These are phyloP conservation scores for Canna indica DNA, from an alignment of 176 grass and related monocot genomes.

Conservation along the genomic window DNA sequence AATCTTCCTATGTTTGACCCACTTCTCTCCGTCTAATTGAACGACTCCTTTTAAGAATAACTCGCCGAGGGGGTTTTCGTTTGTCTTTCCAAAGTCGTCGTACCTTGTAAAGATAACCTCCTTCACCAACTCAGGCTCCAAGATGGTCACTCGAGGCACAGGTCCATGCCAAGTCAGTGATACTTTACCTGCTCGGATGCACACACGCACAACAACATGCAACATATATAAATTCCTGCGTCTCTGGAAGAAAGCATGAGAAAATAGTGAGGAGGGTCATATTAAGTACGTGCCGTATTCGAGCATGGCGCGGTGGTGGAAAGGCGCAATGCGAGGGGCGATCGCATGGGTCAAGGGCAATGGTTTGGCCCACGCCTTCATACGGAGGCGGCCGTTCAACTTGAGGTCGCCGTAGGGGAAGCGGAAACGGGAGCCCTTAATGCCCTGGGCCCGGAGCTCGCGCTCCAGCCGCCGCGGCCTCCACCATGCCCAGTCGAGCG, in stretches of 20 bases:
- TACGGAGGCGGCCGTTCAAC: slow-evolving; percentile 15
- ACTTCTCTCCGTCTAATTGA: not conserved
- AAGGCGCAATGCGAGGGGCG: slow-evolving; percentile 21
- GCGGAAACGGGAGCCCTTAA: slow-evolving; percentile 38
- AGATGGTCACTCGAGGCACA: slow-evolving; percentile 28
- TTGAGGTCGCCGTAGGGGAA: slow-evolving; percentile 38
- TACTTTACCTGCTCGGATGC: slow-evolving; percentile 14
- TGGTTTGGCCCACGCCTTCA: slow-evolving; percentile 26
- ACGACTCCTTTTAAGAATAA: not conserved
- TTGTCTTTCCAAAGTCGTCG: slow-evolving; percentile 30
- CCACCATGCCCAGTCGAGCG: slow-evolving; percentile 30
- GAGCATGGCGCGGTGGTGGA: slow-evolving; percentile 23
- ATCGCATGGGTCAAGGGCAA: slow-evolving; percentile 33
- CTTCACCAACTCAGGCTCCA: slow-evolving; percentile 32
- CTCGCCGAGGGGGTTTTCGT: not conserved
- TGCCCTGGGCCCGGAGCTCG: slow-evolving; percentile 36
- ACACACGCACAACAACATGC: not conserved
- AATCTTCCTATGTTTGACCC: slow-evolving; percentile 23
- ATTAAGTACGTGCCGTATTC: slow-evolving; percentile 32
- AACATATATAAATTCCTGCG: not conserved
- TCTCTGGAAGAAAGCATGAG: not conserved
- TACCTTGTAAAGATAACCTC: slow-evolving; percentile 37
- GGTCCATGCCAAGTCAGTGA: slow-evolving; percentile 59
- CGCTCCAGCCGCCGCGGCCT: slow-evolving; percentile 23
- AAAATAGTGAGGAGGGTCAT: not conserved